A percentile compares a stretch with the other conserved stretches of the same genome.
Evolutionary conservation across 2,329 filamentous ascomycete species (phyloP).

Genomic region (Exophiala spinifera): DNA sequence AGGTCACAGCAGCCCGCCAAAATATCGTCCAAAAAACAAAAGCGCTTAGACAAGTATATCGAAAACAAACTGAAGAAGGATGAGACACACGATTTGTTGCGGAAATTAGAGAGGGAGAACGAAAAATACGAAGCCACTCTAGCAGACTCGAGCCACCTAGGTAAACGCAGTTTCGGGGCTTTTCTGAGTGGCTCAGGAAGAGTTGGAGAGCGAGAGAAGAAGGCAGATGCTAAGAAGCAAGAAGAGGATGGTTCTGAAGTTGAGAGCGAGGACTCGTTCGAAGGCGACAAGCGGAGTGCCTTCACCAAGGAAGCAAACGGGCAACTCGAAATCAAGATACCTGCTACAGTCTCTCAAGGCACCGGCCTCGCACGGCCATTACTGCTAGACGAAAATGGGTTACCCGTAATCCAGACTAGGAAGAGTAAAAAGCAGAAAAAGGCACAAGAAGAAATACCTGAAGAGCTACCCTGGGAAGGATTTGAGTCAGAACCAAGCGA

Average conservation of each 20-base stretch:
- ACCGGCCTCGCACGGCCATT: constrained; percentile 84
- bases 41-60: constrained; percentile 67
- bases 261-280: constrained; percentile 29
- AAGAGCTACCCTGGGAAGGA: constrained; percentile 47
- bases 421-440: constrained; percentile 63
- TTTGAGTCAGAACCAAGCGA: constrained; percentile 44
- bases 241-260: constrained; percentile 18
- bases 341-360: constrained; percentile 43
- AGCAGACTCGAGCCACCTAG: constrained; percentile 72
- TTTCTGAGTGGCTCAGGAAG: constrained; percentile 6
- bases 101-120: constrained; percentile 74
- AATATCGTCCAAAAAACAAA: constrained; percentile 63
- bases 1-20: constrained; percentile 51
- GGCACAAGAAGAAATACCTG: constrained; percentile 23
- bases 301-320: constrained; percentile 46
- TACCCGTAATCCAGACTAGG: constrained; percentile 71
- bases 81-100: constrained; percentile 78
- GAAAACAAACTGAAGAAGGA: constrained; percentile 94
- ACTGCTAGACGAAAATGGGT: constrained; percentile 73
- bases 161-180: constrained; percentile 68
- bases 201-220: neutral
- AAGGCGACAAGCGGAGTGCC: constrained; percentile 33
- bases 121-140: constrained; percentile 75
- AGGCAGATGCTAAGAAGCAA: neutral
- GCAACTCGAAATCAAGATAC: constrained; percentile 33